phyloP scores from a whole-genome alignment of 306 rosid species.

The Fragaria iinumae region DNA sequence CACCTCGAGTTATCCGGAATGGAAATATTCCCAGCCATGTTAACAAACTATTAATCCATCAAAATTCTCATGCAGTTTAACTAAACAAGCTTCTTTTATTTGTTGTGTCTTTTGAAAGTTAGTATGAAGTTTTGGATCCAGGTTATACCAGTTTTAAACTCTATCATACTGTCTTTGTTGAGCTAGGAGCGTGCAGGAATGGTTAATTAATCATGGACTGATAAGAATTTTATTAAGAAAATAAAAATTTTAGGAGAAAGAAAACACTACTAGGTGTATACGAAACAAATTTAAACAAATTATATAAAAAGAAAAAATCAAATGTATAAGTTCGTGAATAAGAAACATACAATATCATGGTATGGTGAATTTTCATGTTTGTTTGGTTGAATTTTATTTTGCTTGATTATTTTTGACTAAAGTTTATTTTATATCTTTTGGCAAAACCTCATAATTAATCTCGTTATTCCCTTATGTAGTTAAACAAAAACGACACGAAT shows the following conservation, averaged over 20 bases:
- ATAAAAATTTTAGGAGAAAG: too few relatives aligned
- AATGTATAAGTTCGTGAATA: too few relatives aligned
- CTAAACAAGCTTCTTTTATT: background rate
- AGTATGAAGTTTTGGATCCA: background rate
- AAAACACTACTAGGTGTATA: too few relatives aligned
- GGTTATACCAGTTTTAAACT: background rate
- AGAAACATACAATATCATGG: too few relatives aligned
- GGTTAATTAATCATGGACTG: too few relatives aligned
- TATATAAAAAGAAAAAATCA: too few relatives aligned
- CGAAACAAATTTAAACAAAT: background rate
- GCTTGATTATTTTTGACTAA: too few relatives aligned
- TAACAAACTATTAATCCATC: background rate
- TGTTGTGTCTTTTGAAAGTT: background rate
- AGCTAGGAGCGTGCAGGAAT: background rate
- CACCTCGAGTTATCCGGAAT: constrained; percentile 25
- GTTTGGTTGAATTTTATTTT: too few relatives aligned
- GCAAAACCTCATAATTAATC: background rate
- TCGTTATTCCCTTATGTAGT: background rate
- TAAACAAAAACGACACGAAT: background rate
- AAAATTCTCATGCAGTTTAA: background rate
- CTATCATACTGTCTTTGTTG: background rate
- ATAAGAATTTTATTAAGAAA: too few relatives aligned
- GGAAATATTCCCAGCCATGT: background rate
- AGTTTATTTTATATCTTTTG: background rate
- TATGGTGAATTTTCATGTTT: too few relatives aligned